These are phyloP conservation scores for Globisporangium cylindrosporum DNA, from an alignment of 352 stramenopile genomes.

Conservation along the genomic window DNA sequence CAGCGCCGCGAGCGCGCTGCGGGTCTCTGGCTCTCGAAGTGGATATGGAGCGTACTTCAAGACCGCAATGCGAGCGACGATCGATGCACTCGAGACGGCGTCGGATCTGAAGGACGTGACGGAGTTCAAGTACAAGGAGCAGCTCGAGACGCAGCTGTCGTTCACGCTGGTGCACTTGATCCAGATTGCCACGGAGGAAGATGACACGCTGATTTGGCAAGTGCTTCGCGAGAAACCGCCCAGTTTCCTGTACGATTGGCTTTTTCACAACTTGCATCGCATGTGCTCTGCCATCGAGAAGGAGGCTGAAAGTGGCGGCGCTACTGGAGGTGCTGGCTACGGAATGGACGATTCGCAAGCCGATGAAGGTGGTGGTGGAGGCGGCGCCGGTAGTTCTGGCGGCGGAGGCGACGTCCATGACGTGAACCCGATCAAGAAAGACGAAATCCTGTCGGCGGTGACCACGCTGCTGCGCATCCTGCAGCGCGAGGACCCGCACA, in stretches of 20 bases:
- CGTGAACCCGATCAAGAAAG: slow-evolving; percentile 79
- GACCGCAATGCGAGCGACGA: slow-evolving; percentile 51
- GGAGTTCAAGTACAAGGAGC: slow-evolving; percentile 90
- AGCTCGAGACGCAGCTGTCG: slow-evolving; percentile 83
- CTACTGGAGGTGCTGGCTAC: slow-evolving; percentile 10
- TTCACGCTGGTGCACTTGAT: slow-evolving; percentile 86
- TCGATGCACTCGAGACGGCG: slow-evolving; percentile 80
- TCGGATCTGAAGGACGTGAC: slow-evolving; percentile 86
- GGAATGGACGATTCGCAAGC: slow-evolving; percentile 27
- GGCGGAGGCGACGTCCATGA: slow-evolving; percentile 62
- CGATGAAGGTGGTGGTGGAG: slow-evolving; percentile 21
- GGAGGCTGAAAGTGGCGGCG: slow-evolving; percentile 30
- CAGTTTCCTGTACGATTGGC: slow-evolving; percentile 85
- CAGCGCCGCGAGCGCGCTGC: slow-evolving; percentile 72
- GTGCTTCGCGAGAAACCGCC: slow-evolving; percentile 61
- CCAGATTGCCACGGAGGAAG: slow-evolving; percentile 67
- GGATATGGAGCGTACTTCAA: slow-evolving; percentile 76
- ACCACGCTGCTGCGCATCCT: slow-evolving; percentile 74
- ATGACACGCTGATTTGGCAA: slow-evolving; percentile 66
- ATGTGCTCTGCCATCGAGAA: slow-evolving; percentile 69
- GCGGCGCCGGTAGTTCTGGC: slow-evolving; percentile 17
- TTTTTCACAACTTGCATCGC: slow-evolving; percentile 85
- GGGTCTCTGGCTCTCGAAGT: slow-evolving; percentile 61
- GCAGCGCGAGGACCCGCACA: slow-evolving; percentile 57
- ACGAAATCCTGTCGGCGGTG: slow-evolving; percentile 74